phyloP scores from a whole-genome alignment of 2,329 filamentous ascomycete genomes.

The Hyphodiscus sp. region DNA sequence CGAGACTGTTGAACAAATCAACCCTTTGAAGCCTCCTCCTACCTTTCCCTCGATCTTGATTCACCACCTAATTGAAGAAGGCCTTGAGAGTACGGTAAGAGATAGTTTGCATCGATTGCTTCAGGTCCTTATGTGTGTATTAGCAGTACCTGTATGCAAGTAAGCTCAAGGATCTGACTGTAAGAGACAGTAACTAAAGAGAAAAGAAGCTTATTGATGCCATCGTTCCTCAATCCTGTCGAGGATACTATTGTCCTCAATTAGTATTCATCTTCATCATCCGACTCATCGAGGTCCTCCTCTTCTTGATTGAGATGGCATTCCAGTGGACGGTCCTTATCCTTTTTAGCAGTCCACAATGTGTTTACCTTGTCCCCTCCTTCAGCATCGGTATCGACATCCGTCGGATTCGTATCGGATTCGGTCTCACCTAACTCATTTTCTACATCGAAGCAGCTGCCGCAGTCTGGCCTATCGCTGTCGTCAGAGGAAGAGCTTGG shows the following conservation, averaged over 20 bases:
- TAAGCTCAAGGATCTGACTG: slow-evolving; percentile 2
- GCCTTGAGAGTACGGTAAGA: slow-evolving; percentile 4
- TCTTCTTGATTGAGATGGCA: slow-evolving; percentile 7
- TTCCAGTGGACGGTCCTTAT: slow-evolving; percentile 9
- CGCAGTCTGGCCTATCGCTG: too few relatives aligned
- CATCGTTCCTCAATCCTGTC: slow-evolving; percentile 17
- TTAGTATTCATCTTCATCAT: slow-evolving; percentile 20
- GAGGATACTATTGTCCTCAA: slow-evolving; percentile 13
- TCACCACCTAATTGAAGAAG: slow-evolving; percentile 10
- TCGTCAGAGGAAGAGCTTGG: slow-evolving; percentile 14
- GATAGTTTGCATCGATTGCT: slow-evolving; percentile 3
- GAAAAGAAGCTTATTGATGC: slow-evolving; percentile 10
- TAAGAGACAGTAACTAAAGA: slow-evolving; percentile 9
- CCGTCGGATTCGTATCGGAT: too few relatives aligned
- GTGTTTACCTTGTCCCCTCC: too few relatives aligned
- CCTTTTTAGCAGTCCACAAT: slow-evolving; percentile 12
- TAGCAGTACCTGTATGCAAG: slow-evolving; percentile 9
- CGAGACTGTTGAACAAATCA: slow-evolving; percentile 1
- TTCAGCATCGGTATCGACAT: too few relatives aligned
- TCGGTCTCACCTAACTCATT: background rate
- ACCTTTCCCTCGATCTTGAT: slow-evolving; percentile 11
- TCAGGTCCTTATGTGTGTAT: slow-evolving; percentile 6
- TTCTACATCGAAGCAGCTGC: too few relatives aligned
- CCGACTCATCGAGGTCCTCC: slow-evolving; percentile 11
- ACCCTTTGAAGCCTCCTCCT: slow-evolving; percentile 5